Percentiles rank a stretch among this genome's conserved stretches.
These are phyloP conservation scores for Phaeosphaeriaceae sp. DNA, from an alignment of 2,329 filamentous ascomycete genomes.

Conservation along the genomic window DNA sequence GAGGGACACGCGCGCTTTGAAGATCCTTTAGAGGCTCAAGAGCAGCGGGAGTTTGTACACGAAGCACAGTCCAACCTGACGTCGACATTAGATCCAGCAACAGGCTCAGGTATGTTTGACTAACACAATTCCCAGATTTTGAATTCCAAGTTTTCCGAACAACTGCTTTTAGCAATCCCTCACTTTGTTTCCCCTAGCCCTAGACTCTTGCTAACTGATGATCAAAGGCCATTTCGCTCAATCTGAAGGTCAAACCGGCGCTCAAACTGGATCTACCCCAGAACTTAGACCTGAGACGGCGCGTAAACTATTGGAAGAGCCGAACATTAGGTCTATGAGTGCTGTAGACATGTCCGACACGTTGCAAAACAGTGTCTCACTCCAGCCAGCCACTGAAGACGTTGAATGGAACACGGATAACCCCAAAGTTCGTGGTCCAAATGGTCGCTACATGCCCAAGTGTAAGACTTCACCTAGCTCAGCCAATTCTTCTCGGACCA, in stretches of 20 bases:
- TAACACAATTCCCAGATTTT: no score
- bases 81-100: not conserved
- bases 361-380: no score
- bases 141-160: no score
- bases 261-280: not conserved
- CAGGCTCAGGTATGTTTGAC: not conserved
- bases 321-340: not conserved
- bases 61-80: not conserved
- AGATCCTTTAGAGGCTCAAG: not conserved
- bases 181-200: no score
- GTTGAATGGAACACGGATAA: slow-evolving; percentile 13
- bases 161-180: no score
- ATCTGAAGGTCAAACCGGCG: not conserved
- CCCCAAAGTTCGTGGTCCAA: slow-evolving; percentile 22
- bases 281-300: not conserved
- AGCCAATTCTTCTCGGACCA: not conserved
- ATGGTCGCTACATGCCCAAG: slow-evolving; percentile 22
- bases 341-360: not conserved
- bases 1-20: not conserved
- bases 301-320: not conserved
- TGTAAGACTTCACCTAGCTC: not conserved
- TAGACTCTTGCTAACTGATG: not conserved
- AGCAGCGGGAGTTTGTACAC: not conserved
- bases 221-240: not conserved
- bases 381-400: not conserved